A percentile compares a stretch with the other conserved stretches of the same genome.
Conservation (phyloP, 345 rosid species). For the Litchi chinensis region DNA sequence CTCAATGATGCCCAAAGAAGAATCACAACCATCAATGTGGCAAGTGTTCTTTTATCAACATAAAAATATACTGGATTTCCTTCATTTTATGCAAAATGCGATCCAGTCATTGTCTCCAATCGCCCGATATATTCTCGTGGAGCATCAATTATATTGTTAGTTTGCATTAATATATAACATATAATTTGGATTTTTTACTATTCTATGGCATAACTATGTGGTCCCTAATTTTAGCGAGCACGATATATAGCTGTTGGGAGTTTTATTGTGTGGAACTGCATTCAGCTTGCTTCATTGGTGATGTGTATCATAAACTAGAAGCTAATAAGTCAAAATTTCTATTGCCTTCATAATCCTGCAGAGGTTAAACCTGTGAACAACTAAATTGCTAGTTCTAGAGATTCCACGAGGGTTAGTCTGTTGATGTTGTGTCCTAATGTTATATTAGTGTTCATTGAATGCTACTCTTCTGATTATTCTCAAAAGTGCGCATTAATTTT, state of each 20-base stretch:
- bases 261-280: neutral
- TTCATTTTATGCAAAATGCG: neutral
- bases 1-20: constrained; percentile 65
- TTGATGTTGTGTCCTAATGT: neutral
- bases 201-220: neutral
- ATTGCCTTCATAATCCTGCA: neutral
- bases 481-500: neutral
- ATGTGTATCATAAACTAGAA: neutral
- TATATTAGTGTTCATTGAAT: neutral
- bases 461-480: neutral
- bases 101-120: neutral
- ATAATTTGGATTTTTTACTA: neutral
- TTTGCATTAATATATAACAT: neutral
- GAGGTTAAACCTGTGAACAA: neutral
- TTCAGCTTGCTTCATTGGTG: neutral
- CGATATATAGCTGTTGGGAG: neutral
- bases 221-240: neutral
- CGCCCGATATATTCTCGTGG: constrained; percentile 14
- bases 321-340: constrained; percentile 4
- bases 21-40: constrained; percentile 67
- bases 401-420: neutral
- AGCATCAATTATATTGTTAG: neutral
- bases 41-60: constrained; percentile 36
- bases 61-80: neutral
- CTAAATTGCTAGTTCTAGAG: neutral